These are phyloP conservation scores for Magnusiomyces sp. DNA, from an alignment of 1,139 yeast species.

Conservation along the genomic window DNA sequence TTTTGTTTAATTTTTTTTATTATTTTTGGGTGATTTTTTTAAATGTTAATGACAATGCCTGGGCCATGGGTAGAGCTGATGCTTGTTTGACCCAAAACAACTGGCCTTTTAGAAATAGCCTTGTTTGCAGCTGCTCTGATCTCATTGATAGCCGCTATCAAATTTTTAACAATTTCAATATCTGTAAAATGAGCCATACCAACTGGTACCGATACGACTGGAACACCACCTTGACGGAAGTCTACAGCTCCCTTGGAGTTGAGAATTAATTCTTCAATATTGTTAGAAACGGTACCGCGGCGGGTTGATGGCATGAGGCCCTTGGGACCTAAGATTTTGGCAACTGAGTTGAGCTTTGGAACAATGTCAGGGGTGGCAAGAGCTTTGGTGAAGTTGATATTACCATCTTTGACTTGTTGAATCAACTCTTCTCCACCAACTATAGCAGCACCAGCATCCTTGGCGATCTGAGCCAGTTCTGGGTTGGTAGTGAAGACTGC, in stretches of 20 bases:
- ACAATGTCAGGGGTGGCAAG: conserved; percentile 81
- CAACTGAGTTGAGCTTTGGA: conserved; percentile 52
- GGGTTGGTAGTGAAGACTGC: conserved; percentile 60
- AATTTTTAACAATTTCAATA: conserved; percentile 62
- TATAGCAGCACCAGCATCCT: conserved; percentile 46
- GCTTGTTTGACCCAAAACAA: conserved; percentile 60
- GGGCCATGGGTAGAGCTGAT: conserved; percentile 75
- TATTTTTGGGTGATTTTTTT: conserved; percentile 6
- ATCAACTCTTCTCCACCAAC: conserved; percentile 72
- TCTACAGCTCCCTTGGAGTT: conserved; percentile 55
- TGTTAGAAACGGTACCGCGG: conserved; percentile 78
- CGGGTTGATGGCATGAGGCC: conserved; percentile 85
- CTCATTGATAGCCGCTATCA: conserved; percentile 61
- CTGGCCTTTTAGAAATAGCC: conserved; percentile 48
- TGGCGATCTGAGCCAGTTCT: conserved; percentile 46
- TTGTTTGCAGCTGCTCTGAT: conserved; percentile 49
- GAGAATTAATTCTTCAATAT: conserved; percentile 46
- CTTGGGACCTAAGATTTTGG: conserved; percentile 75
- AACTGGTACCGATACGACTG: conserved; percentile 51
- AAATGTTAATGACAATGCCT: conserved; percentile 61
- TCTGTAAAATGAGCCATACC: conserved; percentile 66
- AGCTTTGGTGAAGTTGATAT: conserved; percentile 62
- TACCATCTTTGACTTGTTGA: conserved; percentile 51
- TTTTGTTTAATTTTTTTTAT: neutral
- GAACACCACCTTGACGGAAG: conserved; percentile 55